A percentile compares a stretch with the other conserved stretches of the same genome.
Conservation (phyloP, 1,139 yeast species). For the Wickerhamomyces sp. region DNA sequence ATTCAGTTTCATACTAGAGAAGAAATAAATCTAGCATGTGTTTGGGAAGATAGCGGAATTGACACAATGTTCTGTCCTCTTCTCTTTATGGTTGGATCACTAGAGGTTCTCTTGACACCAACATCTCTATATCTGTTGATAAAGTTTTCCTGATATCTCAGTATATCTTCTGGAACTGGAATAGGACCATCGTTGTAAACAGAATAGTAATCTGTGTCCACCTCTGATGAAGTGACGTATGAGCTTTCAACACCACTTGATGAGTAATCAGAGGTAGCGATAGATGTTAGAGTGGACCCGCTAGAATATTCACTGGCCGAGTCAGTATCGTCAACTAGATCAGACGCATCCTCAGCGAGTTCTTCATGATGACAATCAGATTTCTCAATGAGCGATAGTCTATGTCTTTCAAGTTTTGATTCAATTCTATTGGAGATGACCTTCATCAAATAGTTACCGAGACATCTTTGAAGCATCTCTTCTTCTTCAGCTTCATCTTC, state of each 20-base stretch:
- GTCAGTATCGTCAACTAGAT: constrained; percentile 5
- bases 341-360: constrained; percentile 3
- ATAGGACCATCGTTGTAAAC: constrained; percentile 5
- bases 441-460: constrained; percentile 13
- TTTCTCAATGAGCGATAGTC: constrained; percentile 11
- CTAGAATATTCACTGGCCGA: constrained; percentile 1
- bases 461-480: constrained; percentile 10
- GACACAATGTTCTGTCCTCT: neutral
- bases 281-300: constrained; percentile 11
- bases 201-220: constrained; percentile 11
- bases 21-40: constrained; percentile 11
- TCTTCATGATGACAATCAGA: constrained; percentile 7
- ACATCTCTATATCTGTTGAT: constrained; percentile 6
- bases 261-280: constrained; percentile 10
- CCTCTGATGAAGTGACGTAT: constrained; percentile 5
- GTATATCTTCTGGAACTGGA: constrained; percentile 9
- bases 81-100: constrained; percentile 7
- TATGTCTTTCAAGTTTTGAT: constrained; percentile 14
- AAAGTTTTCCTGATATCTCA: constrained; percentile 11
- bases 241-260: constrained; percentile 4
- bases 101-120: constrained; percentile 15
- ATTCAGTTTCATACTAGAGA: too few relatives aligned
- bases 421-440: constrained; percentile 16
- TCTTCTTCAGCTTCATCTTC: constrained; percentile 5
- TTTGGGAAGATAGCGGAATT: neutral